Percentiles rank a stretch among this genome's conserved stretches.
phyloP scores from a whole-genome alignment of 768 basidiomycete genomes.

The Trametes sanguinea region DNA sequence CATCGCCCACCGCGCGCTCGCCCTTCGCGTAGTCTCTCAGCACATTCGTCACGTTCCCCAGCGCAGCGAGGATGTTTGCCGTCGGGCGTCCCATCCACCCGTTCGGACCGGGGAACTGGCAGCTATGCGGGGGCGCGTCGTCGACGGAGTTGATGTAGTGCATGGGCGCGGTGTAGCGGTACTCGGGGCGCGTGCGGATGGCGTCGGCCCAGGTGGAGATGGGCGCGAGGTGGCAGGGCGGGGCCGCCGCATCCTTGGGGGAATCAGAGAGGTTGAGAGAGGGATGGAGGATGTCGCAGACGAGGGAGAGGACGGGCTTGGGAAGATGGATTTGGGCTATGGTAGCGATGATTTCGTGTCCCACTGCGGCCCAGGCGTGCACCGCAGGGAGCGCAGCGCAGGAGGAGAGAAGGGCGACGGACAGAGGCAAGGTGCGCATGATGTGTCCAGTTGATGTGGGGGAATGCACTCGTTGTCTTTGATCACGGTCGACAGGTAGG shows the following conservation, averaged over 20 bases:
- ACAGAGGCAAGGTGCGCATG: conserved; percentile 24
- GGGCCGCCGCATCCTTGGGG: conserved; percentile 32
- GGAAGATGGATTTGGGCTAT: conserved; percentile 92
- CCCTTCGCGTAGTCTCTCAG: conserved; percentile 27
- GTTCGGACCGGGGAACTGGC: conserved; percentile 70
- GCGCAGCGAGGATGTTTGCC: conserved; percentile 74
- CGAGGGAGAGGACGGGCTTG: conserved; percentile 61
- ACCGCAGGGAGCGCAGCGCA: conserved; percentile 19
- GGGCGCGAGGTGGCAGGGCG: conserved; percentile 77
- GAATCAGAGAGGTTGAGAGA: conserved; percentile 4
- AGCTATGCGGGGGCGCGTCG: conserved; percentile 77
- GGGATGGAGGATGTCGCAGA: conserved; percentile 72
- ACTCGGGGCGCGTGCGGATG: conserved; percentile 49
- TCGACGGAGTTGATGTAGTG: conserved; percentile 76
- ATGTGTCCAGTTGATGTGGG: no score
- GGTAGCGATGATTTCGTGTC: conserved; percentile 92
- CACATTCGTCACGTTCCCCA: conserved; percentile 73
- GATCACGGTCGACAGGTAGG: neutral
- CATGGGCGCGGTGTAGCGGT: conserved; percentile 68
- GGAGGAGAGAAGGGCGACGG: conserved; percentile 18
- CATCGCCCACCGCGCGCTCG: conserved; percentile 30
- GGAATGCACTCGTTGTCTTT: no score
- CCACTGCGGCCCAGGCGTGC: conserved; percentile 49
- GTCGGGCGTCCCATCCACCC: conserved; percentile 67
- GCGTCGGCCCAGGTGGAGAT: conserved; percentile 90